These are phyloP conservation scores for Phytophthora capsici DNA, from an alignment of 352 stramenopile species.

Conservation along the genomic window DNA sequence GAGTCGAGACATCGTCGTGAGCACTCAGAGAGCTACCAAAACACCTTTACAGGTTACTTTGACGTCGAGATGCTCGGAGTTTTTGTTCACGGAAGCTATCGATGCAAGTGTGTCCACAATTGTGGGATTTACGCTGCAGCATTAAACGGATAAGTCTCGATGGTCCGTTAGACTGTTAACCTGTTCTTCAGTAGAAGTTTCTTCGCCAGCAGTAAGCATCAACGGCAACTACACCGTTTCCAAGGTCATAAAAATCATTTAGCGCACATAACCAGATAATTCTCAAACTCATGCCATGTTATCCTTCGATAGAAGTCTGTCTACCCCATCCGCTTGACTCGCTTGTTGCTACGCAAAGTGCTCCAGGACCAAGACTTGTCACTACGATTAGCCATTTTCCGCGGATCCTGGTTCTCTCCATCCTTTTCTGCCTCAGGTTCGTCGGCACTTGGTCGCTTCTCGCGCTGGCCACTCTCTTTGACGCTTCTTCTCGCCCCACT, in stretches of 20 bases:
- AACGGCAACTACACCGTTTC: too few relatives aligned
- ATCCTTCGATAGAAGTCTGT: not conserved
- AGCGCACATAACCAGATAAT: not conserved
- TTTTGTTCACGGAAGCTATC: not conserved
- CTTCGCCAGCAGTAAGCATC: too few relatives aligned
- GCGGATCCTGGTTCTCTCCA: constrained; percentile 32
- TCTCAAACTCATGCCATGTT: constrained; percentile 6
- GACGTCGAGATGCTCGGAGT: not conserved
- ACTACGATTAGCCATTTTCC: constrained; percentile 28
- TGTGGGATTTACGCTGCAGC: too few relatives aligned
- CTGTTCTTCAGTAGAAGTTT: too few relatives aligned
- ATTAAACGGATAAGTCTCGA: too few relatives aligned
- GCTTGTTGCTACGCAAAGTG: constrained; percentile 28
- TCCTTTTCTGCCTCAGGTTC: constrained; percentile 26
- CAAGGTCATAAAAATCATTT: too few relatives aligned
- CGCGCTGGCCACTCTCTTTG: constrained; percentile 8
- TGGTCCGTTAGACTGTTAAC: too few relatives aligned
- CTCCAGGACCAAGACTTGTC: constrained; percentile 15
- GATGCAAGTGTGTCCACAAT: too few relatives aligned
- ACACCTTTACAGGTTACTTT: constrained; percentile 6
- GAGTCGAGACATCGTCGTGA: constrained; percentile 11
- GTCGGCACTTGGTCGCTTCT: constrained; percentile 15
- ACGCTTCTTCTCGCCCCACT: not conserved
- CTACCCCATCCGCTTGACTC: constrained; percentile 27
- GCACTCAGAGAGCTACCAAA: not conserved